Conservation (phyloP, 306 rosid species). For the Quercus variabilis region DNA sequence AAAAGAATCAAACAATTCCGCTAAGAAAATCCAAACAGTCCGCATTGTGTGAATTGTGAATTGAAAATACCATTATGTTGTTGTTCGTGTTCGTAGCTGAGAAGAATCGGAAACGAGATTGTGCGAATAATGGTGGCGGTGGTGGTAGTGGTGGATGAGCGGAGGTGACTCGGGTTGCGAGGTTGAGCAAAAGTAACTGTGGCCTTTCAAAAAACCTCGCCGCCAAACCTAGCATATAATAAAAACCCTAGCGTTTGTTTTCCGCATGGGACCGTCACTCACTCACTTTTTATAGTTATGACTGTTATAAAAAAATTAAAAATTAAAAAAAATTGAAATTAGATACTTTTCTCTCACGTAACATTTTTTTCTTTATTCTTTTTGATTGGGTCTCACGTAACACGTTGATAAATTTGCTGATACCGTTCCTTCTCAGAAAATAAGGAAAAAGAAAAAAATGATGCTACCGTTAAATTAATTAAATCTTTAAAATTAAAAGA, state of each 20-base stretch:
- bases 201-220: slow-evolving; percentile 18
- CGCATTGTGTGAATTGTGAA: not conserved
- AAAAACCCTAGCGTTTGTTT: not conserved
- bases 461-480: too few species aligned
- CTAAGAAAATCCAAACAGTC: not conserved
- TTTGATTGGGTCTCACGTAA: too few species aligned
- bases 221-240: slow-evolving; percentile 9
- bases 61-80: not conserved
- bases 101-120: not conserved
- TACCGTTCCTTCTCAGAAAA: too few species aligned
- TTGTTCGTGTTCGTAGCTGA: not conserved
- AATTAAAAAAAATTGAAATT: too few species aligned
- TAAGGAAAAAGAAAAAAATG: too few species aligned
- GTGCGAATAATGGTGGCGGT: not conserved
- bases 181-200: not conserved
- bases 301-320: too few species aligned
- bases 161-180: not conserved
- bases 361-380: too few species aligned
- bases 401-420: too few species aligned
- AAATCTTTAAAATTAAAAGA: too few species aligned
- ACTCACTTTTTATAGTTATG: too few species aligned
- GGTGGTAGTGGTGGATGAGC: not conserved
- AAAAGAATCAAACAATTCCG: not conserved
- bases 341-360: too few species aligned
- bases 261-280: too few species aligned